Conservation (phyloP, 805 yeast genomes). For the Pichia eremophila region DNA sequence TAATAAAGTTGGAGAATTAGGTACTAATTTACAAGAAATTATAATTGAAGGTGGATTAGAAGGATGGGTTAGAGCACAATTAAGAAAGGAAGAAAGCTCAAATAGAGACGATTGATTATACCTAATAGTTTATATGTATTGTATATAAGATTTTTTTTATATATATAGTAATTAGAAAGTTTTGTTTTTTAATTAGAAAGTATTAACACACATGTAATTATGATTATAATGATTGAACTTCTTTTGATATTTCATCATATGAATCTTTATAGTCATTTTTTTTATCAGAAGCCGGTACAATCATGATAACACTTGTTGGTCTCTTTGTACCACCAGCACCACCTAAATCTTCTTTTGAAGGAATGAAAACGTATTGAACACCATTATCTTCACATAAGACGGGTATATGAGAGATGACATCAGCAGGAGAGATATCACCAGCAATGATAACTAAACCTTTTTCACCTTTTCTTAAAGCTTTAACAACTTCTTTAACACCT, state of each 20-base stretch:
- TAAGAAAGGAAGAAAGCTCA: constrained; percentile 24
- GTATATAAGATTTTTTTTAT: too few species aligned
- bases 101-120: not conserved
- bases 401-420: constrained; percentile 94
- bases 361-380: constrained; percentile 89
- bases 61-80: constrained; percentile 89
- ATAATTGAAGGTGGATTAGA: constrained; percentile 96
- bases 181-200: not conserved
- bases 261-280: constrained; percentile 78
- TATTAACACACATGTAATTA: too few species aligned
- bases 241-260: constrained; percentile 91
- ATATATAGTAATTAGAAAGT: not conserved
- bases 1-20: constrained; percentile 92
- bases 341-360: constrained; percentile 96
- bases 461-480: constrained; percentile 95
- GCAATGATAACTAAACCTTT: constrained; percentile 95
- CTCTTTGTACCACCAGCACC: constrained; percentile 99
- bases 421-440: constrained; percentile 96
- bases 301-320: constrained; percentile 96
- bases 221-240: constrained; percentile 28
- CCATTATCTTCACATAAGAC: constrained; percentile 91
- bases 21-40: constrained; percentile 91
- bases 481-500: constrained; percentile 98
- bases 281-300: constrained; percentile 91
- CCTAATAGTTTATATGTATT: not conserved